These are phyloP conservation scores for Aspergillus sergii DNA, from an alignment of 2,329 filamentous ascomycete genomes.

Conservation along the genomic window DNA sequence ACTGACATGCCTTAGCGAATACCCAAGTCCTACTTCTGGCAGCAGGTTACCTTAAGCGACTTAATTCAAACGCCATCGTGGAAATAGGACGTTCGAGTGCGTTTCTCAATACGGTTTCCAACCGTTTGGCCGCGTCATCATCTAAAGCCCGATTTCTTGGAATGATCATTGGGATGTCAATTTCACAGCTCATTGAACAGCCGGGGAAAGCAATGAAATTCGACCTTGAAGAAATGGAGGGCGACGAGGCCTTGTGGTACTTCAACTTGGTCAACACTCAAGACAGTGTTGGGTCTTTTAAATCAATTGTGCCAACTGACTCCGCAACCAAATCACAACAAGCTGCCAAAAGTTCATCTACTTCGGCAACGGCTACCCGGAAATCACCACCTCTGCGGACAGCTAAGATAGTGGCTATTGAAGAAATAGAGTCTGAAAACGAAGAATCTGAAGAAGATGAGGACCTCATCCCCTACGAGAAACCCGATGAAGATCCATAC, in stretches of 20 bases:
- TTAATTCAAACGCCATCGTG: constrained; percentile 66
- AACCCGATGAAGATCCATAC: constrained; percentile 83
- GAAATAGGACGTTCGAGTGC: constrained; percentile 70
- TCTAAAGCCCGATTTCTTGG: constrained; percentile 77
- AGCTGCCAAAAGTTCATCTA: constrained; percentile 5
- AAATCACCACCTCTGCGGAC: background rate
- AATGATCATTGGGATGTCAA: constrained; percentile 79
- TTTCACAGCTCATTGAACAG: constrained; percentile 66
- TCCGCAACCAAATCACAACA: constrained; percentile 16
- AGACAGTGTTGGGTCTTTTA: constrained; percentile 65
- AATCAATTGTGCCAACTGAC: constrained; percentile 46
- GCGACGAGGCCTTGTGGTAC: constrained; percentile 74
- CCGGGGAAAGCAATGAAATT: constrained; percentile 77
- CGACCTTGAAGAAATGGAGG: constrained; percentile 75
- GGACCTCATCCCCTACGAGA: constrained; percentile 75
- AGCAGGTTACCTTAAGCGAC: constrained; percentile 73
- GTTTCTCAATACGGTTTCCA: constrained; percentile 81
- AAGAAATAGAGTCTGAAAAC: constrained; percentile 63
- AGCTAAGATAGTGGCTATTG: constrained; percentile 55
- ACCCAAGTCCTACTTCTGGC: constrained; percentile 76
- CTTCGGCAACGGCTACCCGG: background rate
- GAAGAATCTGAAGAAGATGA: constrained; percentile 58
- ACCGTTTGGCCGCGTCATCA: constrained; percentile 78
- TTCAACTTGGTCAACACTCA: constrained; percentile 64
- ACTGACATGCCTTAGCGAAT: constrained; percentile 61